Conservation (phyloP, 169 alveolate species). For the Cryptosporidium sp. region DNA sequence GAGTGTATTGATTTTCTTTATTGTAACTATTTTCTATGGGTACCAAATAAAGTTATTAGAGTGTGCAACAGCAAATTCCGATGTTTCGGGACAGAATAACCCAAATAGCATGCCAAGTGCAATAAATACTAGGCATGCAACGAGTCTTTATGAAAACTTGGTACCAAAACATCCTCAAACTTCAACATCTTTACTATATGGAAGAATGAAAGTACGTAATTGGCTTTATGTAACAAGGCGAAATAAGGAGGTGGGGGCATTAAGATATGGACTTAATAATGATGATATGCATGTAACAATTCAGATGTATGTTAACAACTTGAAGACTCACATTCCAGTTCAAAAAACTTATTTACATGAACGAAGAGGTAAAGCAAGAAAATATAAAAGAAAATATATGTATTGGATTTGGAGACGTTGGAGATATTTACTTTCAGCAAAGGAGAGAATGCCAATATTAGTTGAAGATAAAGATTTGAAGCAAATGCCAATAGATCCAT, state of each 20-base stretch:
- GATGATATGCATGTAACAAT: slow-evolving; percentile 72
- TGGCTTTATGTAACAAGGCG: slow-evolving; percentile 47
- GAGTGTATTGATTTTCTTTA: background rate
- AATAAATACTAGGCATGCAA: background rate
- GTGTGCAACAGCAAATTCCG: background rate
- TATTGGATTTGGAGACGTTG: slow-evolving; percentile 67
- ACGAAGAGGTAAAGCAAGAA: slow-evolving; percentile 47
- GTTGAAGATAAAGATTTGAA: slow-evolving; percentile 32
- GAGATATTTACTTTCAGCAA: slow-evolving; percentile 65
- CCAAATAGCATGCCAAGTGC: background rate
- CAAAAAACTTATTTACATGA: slow-evolving; percentile 69
- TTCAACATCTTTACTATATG: slow-evolving; percentile 46
- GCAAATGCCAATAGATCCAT: slow-evolving; percentile 60
- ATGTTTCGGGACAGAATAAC: background rate
- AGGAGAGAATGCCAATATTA: slow-evolving; percentile 72
- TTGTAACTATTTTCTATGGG: background rate
- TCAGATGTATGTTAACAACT: slow-evolving; percentile 44
- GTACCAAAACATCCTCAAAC: slow-evolving; percentile 59
- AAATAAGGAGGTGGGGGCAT: slow-evolving; percentile 32
- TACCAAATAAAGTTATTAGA: background rate
- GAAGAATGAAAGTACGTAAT: slow-evolving; percentile 44
- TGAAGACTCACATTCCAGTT: slow-evolving; percentile 58
- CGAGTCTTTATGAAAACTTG: slow-evolving; percentile 32
- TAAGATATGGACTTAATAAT: slow-evolving; percentile 60
- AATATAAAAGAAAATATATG: slow-evolving; percentile 33